A percentile compares a stretch with the other conserved stretches of the same genome.
Conservation (phyloP, 2,329 filamentous ascomycete genomes). For the Fusarium liriodendri region DNA sequence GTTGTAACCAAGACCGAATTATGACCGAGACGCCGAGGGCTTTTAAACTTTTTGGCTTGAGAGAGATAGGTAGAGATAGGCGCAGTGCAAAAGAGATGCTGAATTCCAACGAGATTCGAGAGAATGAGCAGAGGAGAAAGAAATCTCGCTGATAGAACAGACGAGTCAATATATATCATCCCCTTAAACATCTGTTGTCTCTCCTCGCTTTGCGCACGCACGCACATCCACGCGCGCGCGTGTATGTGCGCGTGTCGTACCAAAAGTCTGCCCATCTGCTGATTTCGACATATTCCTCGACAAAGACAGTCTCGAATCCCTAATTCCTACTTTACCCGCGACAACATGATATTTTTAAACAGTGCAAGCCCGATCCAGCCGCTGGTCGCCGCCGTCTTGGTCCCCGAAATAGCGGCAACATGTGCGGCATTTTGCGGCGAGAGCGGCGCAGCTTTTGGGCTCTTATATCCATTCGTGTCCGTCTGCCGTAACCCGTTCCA, state of each 20-base stretch:
- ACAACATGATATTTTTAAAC: slow-evolving; percentile 4
- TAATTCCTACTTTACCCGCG: slow-evolving; percentile 20
- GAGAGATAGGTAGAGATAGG: background rate
- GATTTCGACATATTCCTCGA: background rate
- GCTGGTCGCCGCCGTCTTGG: slow-evolving; percentile 16
- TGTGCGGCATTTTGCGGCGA: slow-evolving; percentile 26
- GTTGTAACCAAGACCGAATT: slow-evolving; percentile 44
- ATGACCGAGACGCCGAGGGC: slow-evolving; percentile 41
- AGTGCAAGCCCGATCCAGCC: slow-evolving; percentile 14
- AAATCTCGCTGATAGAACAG: background rate
- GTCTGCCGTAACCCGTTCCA: background rate
- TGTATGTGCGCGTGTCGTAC: background rate
- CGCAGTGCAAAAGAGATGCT: background rate
- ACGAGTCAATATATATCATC: background rate
- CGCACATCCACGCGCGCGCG: background rate
- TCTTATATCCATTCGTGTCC: background rate
- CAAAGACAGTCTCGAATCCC: background rate
- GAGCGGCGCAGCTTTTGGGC: background rate
- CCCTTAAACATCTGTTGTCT: background rate
- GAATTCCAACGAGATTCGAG: background rate
- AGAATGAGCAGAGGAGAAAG: background rate
- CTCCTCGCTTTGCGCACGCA: background rate
- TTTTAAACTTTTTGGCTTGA: background rate
- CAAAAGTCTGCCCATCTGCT: slow-evolving; percentile 6
- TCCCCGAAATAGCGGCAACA: slow-evolving; percentile 4